Conservation (phyloP, 2,329 filamentous ascomycete genomes). For the Cytospora piceicola region DNA sequence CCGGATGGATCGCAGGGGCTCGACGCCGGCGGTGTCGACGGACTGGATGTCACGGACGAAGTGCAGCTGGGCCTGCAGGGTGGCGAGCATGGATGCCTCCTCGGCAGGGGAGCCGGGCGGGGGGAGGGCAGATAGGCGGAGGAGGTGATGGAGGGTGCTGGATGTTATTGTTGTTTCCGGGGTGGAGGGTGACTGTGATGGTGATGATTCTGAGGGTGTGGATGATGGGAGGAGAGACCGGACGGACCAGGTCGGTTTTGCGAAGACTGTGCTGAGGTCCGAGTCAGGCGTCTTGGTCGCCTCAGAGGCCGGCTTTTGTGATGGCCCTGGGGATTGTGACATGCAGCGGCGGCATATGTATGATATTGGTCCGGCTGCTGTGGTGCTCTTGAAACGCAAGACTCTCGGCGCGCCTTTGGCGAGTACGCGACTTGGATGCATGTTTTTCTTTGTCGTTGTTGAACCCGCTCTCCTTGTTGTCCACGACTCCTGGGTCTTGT, state of each 20-base stretch:
- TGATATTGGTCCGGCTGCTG: background rate
- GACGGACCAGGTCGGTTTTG: conserved; percentile 82
- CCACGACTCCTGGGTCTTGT: background rate
- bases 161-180: conserved; percentile 55
- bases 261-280: conserved; percentile 50
- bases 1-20: conserved; percentile 76
- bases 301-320: background rate
- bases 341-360: conserved; percentile 21
- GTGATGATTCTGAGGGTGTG: background rate
- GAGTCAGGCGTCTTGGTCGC: conserved; percentile 7
- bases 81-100: conserved; percentile 72
- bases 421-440: conserved; percentile 13
- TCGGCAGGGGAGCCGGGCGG: conserved; percentile 65
- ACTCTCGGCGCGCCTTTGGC: conserved; percentile 4
- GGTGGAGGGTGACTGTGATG: conserved; percentile 27
- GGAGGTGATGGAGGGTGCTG: conserved; percentile 76
- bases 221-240: conserved; percentile 66
- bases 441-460: background rate
- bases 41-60: conserved; percentile 88
- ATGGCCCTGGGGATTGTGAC: conserved; percentile 5
- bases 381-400: background rate
- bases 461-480: background rate
- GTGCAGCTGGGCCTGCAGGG: conserved; percentile 79
- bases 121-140: conserved; percentile 87
- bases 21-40: conserved; percentile 73